phyloP scores from a whole-genome alignment of 768 basidiomycete species.

The Stropharia rugosoannulata region DNA sequence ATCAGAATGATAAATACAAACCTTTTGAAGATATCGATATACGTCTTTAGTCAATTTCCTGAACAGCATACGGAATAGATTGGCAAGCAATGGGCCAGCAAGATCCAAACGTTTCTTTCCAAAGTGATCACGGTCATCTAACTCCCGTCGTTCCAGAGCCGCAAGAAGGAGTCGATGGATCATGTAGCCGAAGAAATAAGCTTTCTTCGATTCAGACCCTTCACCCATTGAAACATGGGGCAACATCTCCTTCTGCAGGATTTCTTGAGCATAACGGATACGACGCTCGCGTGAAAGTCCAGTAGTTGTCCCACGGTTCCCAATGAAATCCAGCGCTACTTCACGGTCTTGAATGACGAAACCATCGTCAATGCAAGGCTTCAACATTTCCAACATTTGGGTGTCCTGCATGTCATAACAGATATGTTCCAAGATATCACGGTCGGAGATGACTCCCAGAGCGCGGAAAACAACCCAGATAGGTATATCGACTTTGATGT shows the following conservation, averaged over 20 bases:
- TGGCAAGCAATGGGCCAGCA: conserved; percentile 94
- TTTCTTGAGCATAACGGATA: conserved; percentile 95
- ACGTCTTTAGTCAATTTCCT: conserved; percentile 96
- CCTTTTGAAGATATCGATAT: conserved; percentile 96
- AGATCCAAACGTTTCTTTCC: conserved; percentile 97
- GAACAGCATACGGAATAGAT: conserved; percentile 97
- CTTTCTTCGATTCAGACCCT: conserved; percentile 96
- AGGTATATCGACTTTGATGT: conserved; percentile 97
- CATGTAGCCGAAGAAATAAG: conserved; percentile 99
- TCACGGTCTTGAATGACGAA: conserved; percentile 98
- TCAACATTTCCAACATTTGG: conserved; percentile 96
- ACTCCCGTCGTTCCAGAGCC: conserved; percentile 89
- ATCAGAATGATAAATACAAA: conserved; percentile 28
- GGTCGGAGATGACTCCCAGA: conserved; percentile 95
- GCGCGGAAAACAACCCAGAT: conserved; percentile 99
- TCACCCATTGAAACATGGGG: conserved; percentile 96
- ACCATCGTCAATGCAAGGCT: conserved; percentile 97
- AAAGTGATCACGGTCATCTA: conserved; percentile 99
- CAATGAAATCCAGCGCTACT: conserved; percentile 96
- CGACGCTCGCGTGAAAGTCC: conserved; percentile 90
- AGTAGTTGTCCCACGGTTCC: conserved; percentile 94
- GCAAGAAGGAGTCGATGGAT: conserved; percentile 94
- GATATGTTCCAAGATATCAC: conserved; percentile 97
- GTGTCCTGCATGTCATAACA: conserved; percentile 97
- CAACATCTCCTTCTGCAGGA: conserved; percentile 97